Conservation (phyloP, 371 early-diverging fungal genomes). For the Cokeromyces recurvatus region DNA sequence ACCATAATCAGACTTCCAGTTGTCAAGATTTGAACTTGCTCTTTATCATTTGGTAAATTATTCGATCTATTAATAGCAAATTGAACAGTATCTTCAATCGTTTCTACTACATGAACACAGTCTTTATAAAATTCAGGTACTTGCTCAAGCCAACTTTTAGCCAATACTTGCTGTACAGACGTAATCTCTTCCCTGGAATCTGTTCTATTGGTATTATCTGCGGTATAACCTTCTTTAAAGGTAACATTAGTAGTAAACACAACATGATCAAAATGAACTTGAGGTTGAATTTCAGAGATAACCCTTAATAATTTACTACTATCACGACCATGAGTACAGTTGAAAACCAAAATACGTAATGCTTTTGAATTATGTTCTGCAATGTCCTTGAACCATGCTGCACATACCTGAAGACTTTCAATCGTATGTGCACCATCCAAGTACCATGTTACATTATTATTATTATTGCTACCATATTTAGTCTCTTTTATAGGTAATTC, state of each 20-base stretch:
- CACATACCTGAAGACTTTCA: constrained; percentile 82
- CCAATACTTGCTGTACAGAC: constrained; percentile 48
- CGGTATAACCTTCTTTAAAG: constrained; percentile 43
- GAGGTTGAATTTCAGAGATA: constrained; percentile 36
- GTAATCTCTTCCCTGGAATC: constrained; percentile 53
- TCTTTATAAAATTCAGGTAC: constrained; percentile 27
- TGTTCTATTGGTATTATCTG: constrained; percentile 65
- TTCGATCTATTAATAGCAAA: constrained; percentile 45
- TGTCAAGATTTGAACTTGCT: constrained; percentile 63
- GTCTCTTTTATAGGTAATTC: constrained; percentile 27
- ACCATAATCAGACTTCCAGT: constrained; percentile 95
- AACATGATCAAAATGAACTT: constrained; percentile 54
- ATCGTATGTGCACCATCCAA: constrained; percentile 95
- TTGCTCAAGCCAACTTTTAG: constrained; percentile 45
- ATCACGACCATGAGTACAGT: constrained; percentile 82
- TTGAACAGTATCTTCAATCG: constrained; percentile 75
- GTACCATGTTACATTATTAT: constrained; percentile 60
- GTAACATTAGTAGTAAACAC: constrained; percentile 78
- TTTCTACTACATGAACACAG: constrained; percentile 42
- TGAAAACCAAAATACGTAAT: constrained; percentile 72
- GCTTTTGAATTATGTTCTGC: constrained; percentile 14
- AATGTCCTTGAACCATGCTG: constrained; percentile 64
- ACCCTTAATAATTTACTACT: constrained; percentile 51
- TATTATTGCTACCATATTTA: constrained; percentile 34
- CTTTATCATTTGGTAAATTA: constrained; percentile 5